A percentile compares a stretch with the other conserved stretches of the same genome.
phyloP scores from a whole-genome alignment of 768 basidiomycete genomes.

The Psilocybe sp. region DNA sequence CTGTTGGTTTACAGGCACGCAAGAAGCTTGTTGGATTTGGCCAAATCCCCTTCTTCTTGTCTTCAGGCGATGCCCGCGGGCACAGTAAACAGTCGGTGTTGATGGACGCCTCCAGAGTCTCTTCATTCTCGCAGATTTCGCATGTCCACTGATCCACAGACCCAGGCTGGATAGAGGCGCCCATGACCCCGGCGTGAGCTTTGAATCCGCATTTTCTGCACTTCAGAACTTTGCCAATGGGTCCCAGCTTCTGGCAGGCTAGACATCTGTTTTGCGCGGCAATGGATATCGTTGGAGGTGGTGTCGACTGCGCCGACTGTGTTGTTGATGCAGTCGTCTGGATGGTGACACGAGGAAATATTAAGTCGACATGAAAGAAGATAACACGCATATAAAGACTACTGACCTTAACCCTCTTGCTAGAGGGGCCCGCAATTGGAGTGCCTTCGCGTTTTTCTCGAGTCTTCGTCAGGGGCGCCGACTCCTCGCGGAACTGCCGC shows the following conservation, averaged over 20 bases:
- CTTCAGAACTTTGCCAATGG: conserved; percentile 73
- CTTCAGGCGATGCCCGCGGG: conserved; percentile 54
- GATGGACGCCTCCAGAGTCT: conserved; percentile 76
- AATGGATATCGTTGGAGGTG: conserved; percentile 54
- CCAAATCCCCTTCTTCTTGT: conserved; percentile 42
- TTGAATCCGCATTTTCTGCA: conserved; percentile 80
- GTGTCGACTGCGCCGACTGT: conserved; percentile 49
- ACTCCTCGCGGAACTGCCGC: conserved; percentile 68
- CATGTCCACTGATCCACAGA: conserved; percentile 78
- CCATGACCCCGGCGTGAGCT: conserved; percentile 80
- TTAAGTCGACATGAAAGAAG: too few species aligned
- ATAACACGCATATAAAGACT: neutral
- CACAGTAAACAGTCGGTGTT: conserved; percentile 85
- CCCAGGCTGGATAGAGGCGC: conserved; percentile 62
- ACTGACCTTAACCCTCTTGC: conserved; percentile 45
- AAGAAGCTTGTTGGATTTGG: conserved; percentile 63
- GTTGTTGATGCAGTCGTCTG: conserved; percentile 40
- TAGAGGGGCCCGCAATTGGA: conserved; percentile 40
- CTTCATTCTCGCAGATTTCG: conserved; percentile 84
- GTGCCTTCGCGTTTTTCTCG: conserved; percentile 68
- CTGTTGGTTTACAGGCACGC: conserved; percentile 83
- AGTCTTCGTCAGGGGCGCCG: conserved; percentile 48
- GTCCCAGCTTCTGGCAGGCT: conserved; percentile 73
- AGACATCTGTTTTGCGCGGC: conserved; percentile 69
- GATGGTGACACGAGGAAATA: too few species aligned